Conservation (phyloP, 2,329 filamentous ascomycete genomes). For the Aureobasidium sp. region DNA sequence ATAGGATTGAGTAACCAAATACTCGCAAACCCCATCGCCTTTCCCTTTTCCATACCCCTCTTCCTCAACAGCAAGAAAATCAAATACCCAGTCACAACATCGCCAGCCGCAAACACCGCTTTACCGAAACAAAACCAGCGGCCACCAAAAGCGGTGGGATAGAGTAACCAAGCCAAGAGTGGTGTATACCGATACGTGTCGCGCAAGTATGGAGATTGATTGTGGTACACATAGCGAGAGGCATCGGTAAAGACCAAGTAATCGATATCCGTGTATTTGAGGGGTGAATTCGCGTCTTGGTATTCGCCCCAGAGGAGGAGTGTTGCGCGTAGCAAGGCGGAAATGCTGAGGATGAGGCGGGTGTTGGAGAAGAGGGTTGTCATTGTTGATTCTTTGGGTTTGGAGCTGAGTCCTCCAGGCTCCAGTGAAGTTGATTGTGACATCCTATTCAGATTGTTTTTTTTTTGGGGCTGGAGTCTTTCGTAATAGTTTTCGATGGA, state of each 20-base stretch:
- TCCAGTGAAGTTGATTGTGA: not conserved
- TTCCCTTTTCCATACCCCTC: conserved; percentile 28
- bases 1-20: conserved; percentile 97
- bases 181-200: conserved; percentile 98
- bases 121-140: conserved; percentile 79
- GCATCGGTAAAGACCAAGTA: conserved; percentile 98
- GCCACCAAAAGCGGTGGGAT: conserved; percentile 62
- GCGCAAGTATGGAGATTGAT: conserved; percentile 69
- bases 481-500: not conserved
- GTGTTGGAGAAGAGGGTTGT: conserved; percentile 4
- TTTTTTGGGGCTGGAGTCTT: no score
- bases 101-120: conserved; percentile 71
- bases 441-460: not conserved
- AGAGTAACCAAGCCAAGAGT: conserved; percentile 79
- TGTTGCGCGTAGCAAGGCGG: conserved; percentile 56
- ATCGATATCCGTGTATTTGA: conserved; percentile 99
- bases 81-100: conserved; percentile 77
- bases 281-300: conserved; percentile 82
- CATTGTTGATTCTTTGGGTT: not conserved
- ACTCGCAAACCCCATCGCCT: conserved; percentile 67
- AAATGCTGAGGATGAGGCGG: conserved; percentile 32
- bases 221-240: conserved; percentile 62
- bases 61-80: conserved; percentile 49
- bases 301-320: conserved; percentile 84
- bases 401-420: not conserved